Percentiles rank a stretch among this genome's conserved stretches.
Conservation (phyloP, 2,329 filamentous ascomycete genomes). For the Simplicillium aogashimaense region DNA sequence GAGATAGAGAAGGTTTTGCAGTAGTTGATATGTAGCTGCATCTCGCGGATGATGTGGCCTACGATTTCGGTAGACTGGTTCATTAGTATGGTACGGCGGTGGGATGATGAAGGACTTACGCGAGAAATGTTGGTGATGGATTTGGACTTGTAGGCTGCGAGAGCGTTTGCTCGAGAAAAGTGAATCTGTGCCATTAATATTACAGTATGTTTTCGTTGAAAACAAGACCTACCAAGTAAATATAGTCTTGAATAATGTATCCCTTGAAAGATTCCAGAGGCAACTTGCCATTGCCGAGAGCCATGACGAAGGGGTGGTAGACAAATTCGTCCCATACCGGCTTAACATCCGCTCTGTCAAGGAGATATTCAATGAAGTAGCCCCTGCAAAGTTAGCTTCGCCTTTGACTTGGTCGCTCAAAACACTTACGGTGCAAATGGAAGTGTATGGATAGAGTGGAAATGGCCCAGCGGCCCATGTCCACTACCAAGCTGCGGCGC, state of each 20-base stretch:
- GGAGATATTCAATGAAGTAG: slow-evolving; percentile 73
- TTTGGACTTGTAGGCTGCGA: slow-evolving; percentile 78
- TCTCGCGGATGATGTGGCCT: slow-evolving; percentile 68
- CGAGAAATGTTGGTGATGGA: slow-evolving; percentile 61
- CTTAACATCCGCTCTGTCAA: slow-evolving; percentile 66
- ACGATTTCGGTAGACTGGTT: slow-evolving; percentile 47
- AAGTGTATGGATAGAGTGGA: slow-evolving; percentile 58
- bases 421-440: slow-evolving; percentile 60
- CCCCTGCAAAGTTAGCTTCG: slow-evolving; percentile 36
- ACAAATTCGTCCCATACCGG: slow-evolving; percentile 66
- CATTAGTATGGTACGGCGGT: neutral
- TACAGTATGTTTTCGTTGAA: neutral
- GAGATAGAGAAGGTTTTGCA: slow-evolving; percentile 74
- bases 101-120: slow-evolving; percentile 31
- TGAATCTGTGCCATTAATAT: slow-evolving; percentile 47
- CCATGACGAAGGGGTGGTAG: slow-evolving; percentile 72
- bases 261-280: slow-evolving; percentile 71
- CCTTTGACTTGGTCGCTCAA: too few species aligned
- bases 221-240: slow-evolving; percentile 58
- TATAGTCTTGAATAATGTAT: slow-evolving; percentile 86
- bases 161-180: slow-evolving; percentile 76
- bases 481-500: slow-evolving; percentile 55
- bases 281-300: slow-evolving; percentile 65
- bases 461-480: slow-evolving; percentile 68
- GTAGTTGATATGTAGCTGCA: slow-evolving; percentile 71